A percentile compares a stretch with the other conserved stretches of the same genome.
Conservation (phyloP, 2,329 filamentous ascomycete species). For the Phaeomoniella chlamydospora region DNA sequence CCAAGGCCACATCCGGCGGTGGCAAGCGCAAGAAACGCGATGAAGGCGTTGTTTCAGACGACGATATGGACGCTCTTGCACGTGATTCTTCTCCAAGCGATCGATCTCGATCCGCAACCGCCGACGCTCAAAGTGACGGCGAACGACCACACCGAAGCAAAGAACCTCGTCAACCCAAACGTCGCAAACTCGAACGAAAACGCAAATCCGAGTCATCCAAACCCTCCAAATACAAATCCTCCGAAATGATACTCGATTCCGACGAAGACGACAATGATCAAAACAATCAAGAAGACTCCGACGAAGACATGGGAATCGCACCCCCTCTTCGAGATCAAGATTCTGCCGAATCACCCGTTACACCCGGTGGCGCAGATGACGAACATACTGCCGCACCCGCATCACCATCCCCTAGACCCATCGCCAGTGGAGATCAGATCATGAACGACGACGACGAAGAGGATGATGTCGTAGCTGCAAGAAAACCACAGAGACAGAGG, state of each 20-base stretch:
- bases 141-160: constrained; percentile 4
- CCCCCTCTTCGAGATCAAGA: constrained; percentile 1
- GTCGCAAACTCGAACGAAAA: constrained; percentile 44
- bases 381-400: constrained; percentile 3
- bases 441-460: constrained; percentile 5
- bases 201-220: constrained; percentile 36
- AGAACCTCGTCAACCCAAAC: constrained; percentile 36
- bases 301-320: not conserved
- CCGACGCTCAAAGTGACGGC: constrained; percentile 3
- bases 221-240: constrained; percentile 64
- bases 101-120: constrained; percentile 7
- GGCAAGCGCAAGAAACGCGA: constrained; percentile 46
- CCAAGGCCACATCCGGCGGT: constrained; percentile 22
- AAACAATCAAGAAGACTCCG: too few relatives aligned
- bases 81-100: constrained; percentile 16
- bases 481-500: constrained; percentile 7
- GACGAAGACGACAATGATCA: constrained; percentile 42
- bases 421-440: not conserved
- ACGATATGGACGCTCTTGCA: constrained; percentile 17
- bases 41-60: constrained; percentile 21
- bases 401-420: not conserved
- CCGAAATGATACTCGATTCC: constrained; percentile 68
- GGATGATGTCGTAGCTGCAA: constrained; percentile 7
- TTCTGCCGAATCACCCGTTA: constrained; percentile 7
- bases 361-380: constrained; percentile 3